Percentiles rank a stretch among this genome's conserved stretches.
Evolutionary conservation across 257 asterid species (phyloP).

Genomic region (Solanum pinnatisectum): DNA sequence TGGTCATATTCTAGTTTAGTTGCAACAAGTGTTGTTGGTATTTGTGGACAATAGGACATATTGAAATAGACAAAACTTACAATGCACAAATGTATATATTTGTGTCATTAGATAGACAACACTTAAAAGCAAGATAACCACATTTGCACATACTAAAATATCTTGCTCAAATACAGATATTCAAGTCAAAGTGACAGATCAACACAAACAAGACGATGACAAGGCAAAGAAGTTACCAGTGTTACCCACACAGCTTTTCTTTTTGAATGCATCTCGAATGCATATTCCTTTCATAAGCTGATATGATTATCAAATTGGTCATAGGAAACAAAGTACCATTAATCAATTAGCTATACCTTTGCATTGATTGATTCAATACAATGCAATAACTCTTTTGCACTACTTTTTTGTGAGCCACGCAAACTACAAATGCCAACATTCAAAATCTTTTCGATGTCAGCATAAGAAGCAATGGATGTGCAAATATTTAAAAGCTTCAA

Average conservation of each 20-base stretch:
- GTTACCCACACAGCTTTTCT: neutral
- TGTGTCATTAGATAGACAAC: neutral
- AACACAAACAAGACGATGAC: no score
- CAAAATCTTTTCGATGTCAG: constrained; percentile 39
- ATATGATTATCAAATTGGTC: neutral
- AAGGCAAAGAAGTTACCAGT: neutral
- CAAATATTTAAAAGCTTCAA: constrained; percentile 33
- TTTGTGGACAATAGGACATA: neutral
- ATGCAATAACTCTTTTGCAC: constrained; percentile 8
- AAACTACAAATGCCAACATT: constrained; percentile 34
- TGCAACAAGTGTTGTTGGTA: neutral
- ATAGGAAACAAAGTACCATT: no score
- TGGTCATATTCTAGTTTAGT: neutral
- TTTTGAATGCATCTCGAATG: neutral
- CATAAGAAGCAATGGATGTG: constrained; percentile 29
- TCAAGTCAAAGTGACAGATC: no score
- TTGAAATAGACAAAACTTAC: neutral
- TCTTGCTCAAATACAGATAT: no score
- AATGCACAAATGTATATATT: neutral
- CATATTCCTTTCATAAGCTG: neutral
- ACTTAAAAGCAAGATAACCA: neutral
- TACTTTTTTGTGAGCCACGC: constrained; percentile 37
- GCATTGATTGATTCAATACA: no score
- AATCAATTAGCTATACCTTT: no score
- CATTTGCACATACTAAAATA: no score